phyloP scores from a whole-genome alignment of 1,284 basidiomycete genomes.

The Melampsora medusae region DNA sequence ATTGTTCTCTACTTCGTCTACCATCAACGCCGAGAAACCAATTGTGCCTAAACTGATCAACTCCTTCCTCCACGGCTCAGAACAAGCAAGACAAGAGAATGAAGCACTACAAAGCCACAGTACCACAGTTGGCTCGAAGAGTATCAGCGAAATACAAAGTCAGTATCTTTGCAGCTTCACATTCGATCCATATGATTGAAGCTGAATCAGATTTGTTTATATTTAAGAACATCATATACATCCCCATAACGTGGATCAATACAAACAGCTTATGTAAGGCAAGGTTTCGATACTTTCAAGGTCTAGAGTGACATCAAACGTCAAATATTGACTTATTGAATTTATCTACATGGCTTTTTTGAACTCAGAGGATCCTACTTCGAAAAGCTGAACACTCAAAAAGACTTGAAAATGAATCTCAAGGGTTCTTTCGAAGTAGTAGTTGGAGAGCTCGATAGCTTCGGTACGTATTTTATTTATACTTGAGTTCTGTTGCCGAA shows the following conservation, averaged over 20 bases:
- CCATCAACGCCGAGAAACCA: conserved; percentile 6
- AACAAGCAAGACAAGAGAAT: conserved; percentile 35
- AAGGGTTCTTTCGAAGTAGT: conserved; percentile 40
- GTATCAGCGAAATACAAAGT: conserved; percentile 38
- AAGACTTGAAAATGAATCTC: conserved; percentile 34
- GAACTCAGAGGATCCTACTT: conserved; percentile 24
- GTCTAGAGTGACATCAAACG: background rate
- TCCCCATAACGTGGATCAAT: conserved; percentile 39
- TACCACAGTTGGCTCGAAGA: conserved; percentile 42
- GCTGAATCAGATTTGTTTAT: background rate
- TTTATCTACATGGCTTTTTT: background rate
- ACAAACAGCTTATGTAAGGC: conserved; percentile 35
- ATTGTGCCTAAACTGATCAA: conserved; percentile 29
- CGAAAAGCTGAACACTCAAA: conserved; percentile 25
- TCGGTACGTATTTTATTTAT: conserved; percentile 9
- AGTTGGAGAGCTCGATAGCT: conserved; percentile 42
- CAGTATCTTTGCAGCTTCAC: background rate
- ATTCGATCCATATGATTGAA: background rate
- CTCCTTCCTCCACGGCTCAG: conserved; percentile 41
- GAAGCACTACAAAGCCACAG: conserved; percentile 42
- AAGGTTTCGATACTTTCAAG: background rate
- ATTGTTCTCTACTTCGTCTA: background rate
- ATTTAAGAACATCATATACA: conserved; percentile 28
- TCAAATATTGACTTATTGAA: background rate
- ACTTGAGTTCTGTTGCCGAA: background rate